Base-by-base conservation (phyloP, 345 rosid genomes). In the Eutrema yunnanense region DNA sequence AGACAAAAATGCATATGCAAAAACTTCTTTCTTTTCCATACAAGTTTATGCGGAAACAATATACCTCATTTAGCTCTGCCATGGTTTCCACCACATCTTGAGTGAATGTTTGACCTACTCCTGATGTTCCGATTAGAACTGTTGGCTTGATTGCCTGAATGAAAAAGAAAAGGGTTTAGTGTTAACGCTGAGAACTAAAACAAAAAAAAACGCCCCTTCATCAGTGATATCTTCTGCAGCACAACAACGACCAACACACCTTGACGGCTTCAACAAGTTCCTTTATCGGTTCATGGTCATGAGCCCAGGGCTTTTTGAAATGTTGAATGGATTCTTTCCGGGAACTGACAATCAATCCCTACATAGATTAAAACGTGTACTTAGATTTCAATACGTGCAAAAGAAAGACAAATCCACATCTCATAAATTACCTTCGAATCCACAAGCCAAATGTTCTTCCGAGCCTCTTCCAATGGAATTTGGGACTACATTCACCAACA, bases 231-330 rank as follows among this genome's bases (percentile, higher is more conserved):
- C 7, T 56, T 14, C 43, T 44, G 34, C 33, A 47, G 59, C 76
- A 67, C 73, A 62, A 73, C 52, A 51, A 50, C 40, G 50, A 73
- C 58, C 48, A 38, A 67, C 75, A 59, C 79, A 93, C 97, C 64
- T 89, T 94, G 59, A 94, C 85, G 5, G 92, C 96, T 66, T 86
- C 85, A 22, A 88, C 77, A 57, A 91, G 97, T 40, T 85, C 65
- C 41, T 78, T 84, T 14, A 91, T 52, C 11, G 95, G 97, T 61
- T 89, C 83, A 63, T 91, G 95, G 13, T 91, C 90, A 73, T 94
- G 97, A 51, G 98, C 96, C 98, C 97, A 94, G 3, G 97, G 97
- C 82, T 83, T 90, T 84, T 94, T 94, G 84, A 94, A 94, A 76
- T 87, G 98, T 67, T 91, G 98, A 64, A 94, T 84, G 26, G 97